Evolutionary conservation across 2,329 filamentous ascomycete species (phyloP).

Genomic region (Coniochaeta ligniaria): DNA sequence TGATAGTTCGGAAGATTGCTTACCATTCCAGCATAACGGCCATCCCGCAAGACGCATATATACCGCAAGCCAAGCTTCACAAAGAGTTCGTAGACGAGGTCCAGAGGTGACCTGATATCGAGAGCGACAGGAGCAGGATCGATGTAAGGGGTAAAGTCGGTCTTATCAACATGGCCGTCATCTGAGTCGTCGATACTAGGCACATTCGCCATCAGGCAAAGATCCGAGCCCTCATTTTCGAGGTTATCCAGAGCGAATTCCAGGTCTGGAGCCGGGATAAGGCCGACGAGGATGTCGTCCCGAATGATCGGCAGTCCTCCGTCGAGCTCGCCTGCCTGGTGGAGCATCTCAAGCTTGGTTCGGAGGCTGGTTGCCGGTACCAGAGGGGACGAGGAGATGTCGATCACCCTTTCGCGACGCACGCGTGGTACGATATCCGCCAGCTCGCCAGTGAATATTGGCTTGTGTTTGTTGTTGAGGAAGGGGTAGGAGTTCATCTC

Average conservation of each 20-base stretch:
- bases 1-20: slow-evolving; percentile 21
- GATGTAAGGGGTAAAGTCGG: slow-evolving; percentile 85
- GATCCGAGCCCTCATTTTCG: slow-evolving; percentile 60
- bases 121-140: slow-evolving; percentile 85
- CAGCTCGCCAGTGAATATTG: slow-evolving; percentile 81
- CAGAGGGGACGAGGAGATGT: slow-evolving; percentile 76
- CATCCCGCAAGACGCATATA: slow-evolving; percentile 80
- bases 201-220: slow-evolving; percentile 77
- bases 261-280: slow-evolving; percentile 90
- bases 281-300: slow-evolving; percentile 70
- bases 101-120: slow-evolving; percentile 85
- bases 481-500: slow-evolving; percentile 98
- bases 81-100: slow-evolving; percentile 94
- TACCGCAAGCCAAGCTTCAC: slow-evolving; percentile 89
- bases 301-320: slow-evolving; percentile 84
- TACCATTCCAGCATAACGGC: slow-evolving; percentile 83
- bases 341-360: slow-evolving; percentile 71
- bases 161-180: slow-evolving; percentile 54
- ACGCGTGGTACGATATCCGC: slow-evolving; percentile 77
- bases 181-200: slow-evolving; percentile 57
- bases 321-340: slow-evolving; percentile 82
- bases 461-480: slow-evolving; percentile 92
- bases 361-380: slow-evolving; percentile 72
- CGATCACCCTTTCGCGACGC: slow-evolving; percentile 72
- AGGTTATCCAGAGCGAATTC: slow-evolving; percentile 88